Evolutionary conservation across 1,284 basidiomycete species (phyloP), one percentile per base, ranked within the genome.

Genomic region (Cutaneotrichosporon sp.): DNA sequence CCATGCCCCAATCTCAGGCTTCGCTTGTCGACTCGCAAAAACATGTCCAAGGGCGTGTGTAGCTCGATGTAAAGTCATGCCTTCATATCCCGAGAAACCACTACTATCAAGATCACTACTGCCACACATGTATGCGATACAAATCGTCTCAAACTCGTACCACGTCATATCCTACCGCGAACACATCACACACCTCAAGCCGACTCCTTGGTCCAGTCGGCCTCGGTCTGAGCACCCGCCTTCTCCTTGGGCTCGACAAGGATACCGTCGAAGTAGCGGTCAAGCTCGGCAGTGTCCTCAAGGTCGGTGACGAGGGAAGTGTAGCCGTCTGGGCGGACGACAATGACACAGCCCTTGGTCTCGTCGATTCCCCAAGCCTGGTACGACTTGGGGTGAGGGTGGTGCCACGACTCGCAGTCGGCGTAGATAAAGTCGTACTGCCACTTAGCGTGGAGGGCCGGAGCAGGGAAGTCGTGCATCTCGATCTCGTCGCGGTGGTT

Each of bases 311-410:
- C 46, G 20, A 52, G 46, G 2, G 53, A 31, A 5, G 68, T 66
- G 46, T 65, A 63, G 43, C 66, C 64, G 56, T 74, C 72, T 1
- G 72, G 72, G 17, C 72, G 65, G 27, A 73, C 59, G 16, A 74
- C 61, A 14, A 73, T 59, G 33, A 70, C 55, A n/a, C 63, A 64
- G 12, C 72, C 72, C 19, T 58, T 60, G 41, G 66, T 62, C 20
- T 65, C 59, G 31, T 64, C 54, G 51, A 74, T 68, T 20, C 70
- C 72, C 55, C 67, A 72, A 10, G 60, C 58, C 43, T 67, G 61
- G 61, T 74, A 74, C 14, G 66, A 63, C n/a, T 68, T 61, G 29
- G 67, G 69, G 48, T 67, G 60, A 38, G 69, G 70, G 27, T 59
- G 49, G 52, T 71, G 65, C 47, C 63, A 66, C 4, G 57, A 61